phyloP scores from a whole-genome alignment of 176 grass and related monocot genomes.

The Microstegium vimineum region DNA sequence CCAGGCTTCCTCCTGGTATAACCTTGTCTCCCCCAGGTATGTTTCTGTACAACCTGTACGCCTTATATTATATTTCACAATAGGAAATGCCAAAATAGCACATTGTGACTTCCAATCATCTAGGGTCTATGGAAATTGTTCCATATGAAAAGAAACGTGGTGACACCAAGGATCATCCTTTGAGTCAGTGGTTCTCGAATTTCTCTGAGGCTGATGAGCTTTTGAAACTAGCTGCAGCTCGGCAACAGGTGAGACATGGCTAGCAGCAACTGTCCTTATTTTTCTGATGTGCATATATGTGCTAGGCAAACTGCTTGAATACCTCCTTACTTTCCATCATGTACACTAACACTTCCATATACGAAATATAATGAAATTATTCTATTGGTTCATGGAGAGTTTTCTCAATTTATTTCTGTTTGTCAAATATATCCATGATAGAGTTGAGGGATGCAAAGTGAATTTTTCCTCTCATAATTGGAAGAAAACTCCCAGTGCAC shows the following conservation, averaged over 20 bases:
- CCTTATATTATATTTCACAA: not conserved
- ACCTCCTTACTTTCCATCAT: not conserved
- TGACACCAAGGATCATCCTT: slow-evolving; percentile 86
- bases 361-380: not conserved
- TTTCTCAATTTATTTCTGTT: not conserved
- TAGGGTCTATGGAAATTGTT: slow-evolving; percentile 49
- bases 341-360: not conserved
- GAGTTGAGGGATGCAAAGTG: not conserved
- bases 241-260: slow-evolving; percentile 66
- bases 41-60: not conserved
- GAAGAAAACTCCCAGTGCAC: not conserved
- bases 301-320: not conserved
- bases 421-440: not conserved
- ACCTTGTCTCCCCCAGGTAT: slow-evolving; percentile 72
- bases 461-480: not conserved
- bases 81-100: not conserved
- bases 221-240: slow-evolving; percentile 86
- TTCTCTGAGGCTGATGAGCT: slow-evolving; percentile 98
- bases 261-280: not conserved
- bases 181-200: slow-evolving; percentile 79
- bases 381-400: not conserved
- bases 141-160: slow-evolving; percentile 66
- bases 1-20: slow-evolving; percentile 79
- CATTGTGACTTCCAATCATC: not conserved
- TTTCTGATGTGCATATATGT: not conserved